Evolutionary conservation across 108 stramenopile species (phyloP).

Genomic region (Hondaea fermentalgiana): DNA sequence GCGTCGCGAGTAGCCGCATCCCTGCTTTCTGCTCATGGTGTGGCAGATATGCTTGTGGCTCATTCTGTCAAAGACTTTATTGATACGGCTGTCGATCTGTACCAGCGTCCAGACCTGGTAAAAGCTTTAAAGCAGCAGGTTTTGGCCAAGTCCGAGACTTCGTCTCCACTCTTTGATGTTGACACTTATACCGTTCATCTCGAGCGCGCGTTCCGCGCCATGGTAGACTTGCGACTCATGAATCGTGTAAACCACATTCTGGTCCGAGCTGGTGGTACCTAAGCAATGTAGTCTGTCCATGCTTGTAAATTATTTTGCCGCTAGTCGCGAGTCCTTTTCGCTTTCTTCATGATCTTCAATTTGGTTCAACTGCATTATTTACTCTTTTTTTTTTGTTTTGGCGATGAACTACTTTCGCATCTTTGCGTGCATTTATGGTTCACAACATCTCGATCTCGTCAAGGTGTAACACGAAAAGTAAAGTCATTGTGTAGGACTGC

Average conservation of each 20-base stretch:
- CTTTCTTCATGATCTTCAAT: no score
- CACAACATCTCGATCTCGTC: no score
- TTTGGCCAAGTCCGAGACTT: no score
- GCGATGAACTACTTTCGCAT: no score
- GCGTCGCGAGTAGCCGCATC: constrained; percentile 26
- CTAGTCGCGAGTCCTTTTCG: no score
- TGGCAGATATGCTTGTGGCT: neutral
- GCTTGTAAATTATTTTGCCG: no score
- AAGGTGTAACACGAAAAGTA: no score
- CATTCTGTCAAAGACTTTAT: constrained; percentile 20
- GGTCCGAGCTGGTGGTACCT: neutral
- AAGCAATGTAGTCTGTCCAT: no score
- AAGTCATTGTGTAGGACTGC: no score
- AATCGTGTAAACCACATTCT: neutral
- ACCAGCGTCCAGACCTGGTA: neutral
- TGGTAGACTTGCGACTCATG: neutral
- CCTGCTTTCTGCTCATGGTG: neutral
- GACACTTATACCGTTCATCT: neutral
- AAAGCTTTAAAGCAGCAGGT: neutral
- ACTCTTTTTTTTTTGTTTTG: no score
- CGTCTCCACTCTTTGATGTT: neutral
- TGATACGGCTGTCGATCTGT: constrained; percentile 4
- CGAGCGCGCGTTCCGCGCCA: neutral
- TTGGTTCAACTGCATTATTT: no score
- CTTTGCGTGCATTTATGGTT: no score